Evolutionary conservation across 345 rosid genomes (phyloP).

Genomic region (Bruguiera sexangula): DNA sequence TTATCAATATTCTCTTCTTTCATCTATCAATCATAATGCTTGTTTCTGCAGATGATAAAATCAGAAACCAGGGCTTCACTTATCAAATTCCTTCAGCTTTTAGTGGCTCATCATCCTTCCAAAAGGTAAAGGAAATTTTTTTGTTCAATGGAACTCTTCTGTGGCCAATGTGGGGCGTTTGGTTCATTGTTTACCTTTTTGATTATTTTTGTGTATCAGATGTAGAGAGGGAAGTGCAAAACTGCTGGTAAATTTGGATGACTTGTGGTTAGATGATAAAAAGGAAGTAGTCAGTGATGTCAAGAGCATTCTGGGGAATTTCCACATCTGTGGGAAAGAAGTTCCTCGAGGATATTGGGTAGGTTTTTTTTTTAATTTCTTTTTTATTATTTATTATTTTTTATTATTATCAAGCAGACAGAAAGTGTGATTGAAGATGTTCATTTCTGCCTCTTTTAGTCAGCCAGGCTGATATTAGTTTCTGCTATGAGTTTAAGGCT

Average conservation of each 20-base stretch:
- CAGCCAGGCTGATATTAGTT: neutral
- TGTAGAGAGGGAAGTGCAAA: conserved; percentile 96
- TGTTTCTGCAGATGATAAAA: conserved; percentile 64
- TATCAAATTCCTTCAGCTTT: conserved; percentile 75
- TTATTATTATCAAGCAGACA: neutral
- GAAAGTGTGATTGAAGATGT: neutral
- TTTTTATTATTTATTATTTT: too few species aligned
- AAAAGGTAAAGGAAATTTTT: conserved; percentile 46
- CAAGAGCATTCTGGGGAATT: conserved; percentile 39
- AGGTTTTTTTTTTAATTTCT: conserved; percentile 9
- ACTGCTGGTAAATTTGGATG: conserved; percentile 77
- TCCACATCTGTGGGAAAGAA: conserved; percentile 85
- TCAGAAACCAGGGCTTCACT: conserved; percentile 69
- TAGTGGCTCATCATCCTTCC: conserved; percentile 95
- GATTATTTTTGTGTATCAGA: conserved; percentile 42
- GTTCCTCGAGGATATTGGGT: conserved; percentile 99
- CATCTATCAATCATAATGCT: neutral
- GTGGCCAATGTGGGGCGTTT: conserved; percentile 21
- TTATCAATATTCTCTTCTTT: conserved; percentile 5
- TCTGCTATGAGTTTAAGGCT: conserved; percentile 9
- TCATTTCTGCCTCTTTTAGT: neutral
- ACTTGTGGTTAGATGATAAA: conserved; percentile 52
- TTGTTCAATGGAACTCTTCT: conserved; percentile 6
- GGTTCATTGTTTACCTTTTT: conserved; percentile 27
- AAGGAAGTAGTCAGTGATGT: conserved; percentile 29